Conservation (phyloP, 345 rosid species). For the Lepidium africanum region DNA sequence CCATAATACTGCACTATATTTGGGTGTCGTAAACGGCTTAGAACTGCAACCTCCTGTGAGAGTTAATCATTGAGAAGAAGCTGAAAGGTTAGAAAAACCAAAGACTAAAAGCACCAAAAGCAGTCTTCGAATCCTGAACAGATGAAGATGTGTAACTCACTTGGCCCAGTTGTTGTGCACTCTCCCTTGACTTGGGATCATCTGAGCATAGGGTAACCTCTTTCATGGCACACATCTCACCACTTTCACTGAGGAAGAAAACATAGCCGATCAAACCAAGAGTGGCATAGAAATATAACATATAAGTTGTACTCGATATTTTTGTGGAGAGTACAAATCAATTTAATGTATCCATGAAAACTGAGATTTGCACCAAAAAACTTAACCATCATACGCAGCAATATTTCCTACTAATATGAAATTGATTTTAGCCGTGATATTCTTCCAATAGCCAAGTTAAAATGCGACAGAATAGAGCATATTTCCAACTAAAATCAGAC, state of each 20-base stretch:
- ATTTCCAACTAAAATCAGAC: background rate
- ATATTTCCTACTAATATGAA: background rate
- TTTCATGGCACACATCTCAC: conserved; percentile 90
- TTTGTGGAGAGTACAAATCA: background rate
- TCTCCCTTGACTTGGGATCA: conserved; percentile 74
- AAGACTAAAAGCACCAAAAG: background rate
- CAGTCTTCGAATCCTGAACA: background rate
- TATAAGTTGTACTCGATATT: background rate
- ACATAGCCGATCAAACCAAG: conserved; percentile 11
- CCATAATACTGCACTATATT: conserved; percentile 86
- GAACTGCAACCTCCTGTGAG: conserved; percentile 54
- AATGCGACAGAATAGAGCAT: background rate
- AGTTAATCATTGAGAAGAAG: background rate
- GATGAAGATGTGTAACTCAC: conserved; percentile 29
- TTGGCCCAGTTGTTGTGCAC: conserved; percentile 66
- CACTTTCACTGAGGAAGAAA: conserved; percentile 50
- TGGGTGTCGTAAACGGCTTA: conserved; percentile 62
- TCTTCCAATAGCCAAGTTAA: background rate
- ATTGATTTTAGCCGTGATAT: background rate
- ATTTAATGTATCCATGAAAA: background rate
- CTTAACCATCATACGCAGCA: background rate
- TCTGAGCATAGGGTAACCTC: conserved; percentile 74
- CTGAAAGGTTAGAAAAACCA: background rate
- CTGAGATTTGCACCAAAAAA: conserved; percentile 1
- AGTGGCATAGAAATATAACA: background rate